These are phyloP conservation scores for Arthrobotrys iridis DNA, from an alignment of 2,329 filamentous ascomycete species.

Conservation along the genomic window DNA sequence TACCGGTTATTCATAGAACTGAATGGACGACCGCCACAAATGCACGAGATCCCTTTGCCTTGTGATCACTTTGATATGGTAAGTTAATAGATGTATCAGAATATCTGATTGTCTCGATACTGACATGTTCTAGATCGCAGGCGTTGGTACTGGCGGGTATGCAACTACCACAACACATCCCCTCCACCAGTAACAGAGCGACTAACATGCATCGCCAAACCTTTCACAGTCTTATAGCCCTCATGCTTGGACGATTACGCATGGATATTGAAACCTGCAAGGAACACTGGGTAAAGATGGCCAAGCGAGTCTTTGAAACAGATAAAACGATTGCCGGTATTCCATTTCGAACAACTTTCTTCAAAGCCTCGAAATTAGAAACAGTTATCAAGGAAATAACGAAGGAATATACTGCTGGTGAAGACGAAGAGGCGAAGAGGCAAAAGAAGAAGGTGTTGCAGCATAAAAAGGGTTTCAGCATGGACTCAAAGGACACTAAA, in stretches of 20 bases:
- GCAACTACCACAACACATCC: conserved; percentile 29
- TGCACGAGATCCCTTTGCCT: conserved; percentile 51
- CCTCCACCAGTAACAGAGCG: neutral
- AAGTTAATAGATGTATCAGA: neutral
- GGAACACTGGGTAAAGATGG: conserved; percentile 94
- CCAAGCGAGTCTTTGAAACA: conserved; percentile 91
- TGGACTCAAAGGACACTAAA: conserved; percentile 11
- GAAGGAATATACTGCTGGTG: conserved; percentile 77
- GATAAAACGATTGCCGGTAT: conserved; percentile 98
- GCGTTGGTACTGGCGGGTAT: conserved; percentile 54
- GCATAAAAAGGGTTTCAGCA: conserved; percentile 13
- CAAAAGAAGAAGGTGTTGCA: conserved; percentile 10
- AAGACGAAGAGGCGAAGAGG: conserved; percentile 65
- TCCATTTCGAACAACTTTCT: conserved; percentile 85
- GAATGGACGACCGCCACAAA: conserved; percentile 45
- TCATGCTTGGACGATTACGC: conserved; percentile 92
- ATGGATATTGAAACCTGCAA: conserved; percentile 96
- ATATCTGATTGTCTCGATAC: neutral
- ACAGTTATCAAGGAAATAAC: conserved; percentile 91
- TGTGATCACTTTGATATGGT: conserved; percentile 53
- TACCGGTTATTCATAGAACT: conserved; percentile 51
- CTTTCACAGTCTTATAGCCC: conserved; percentile 32
- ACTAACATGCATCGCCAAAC: neutral
- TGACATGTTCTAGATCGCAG: conserved; percentile 43
- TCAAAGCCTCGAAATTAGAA: conserved; percentile 95